These are phyloP conservation scores for Tylopilus sp. DNA, from an alignment of 768 basidiomycete species.

Conservation along the genomic window DNA sequence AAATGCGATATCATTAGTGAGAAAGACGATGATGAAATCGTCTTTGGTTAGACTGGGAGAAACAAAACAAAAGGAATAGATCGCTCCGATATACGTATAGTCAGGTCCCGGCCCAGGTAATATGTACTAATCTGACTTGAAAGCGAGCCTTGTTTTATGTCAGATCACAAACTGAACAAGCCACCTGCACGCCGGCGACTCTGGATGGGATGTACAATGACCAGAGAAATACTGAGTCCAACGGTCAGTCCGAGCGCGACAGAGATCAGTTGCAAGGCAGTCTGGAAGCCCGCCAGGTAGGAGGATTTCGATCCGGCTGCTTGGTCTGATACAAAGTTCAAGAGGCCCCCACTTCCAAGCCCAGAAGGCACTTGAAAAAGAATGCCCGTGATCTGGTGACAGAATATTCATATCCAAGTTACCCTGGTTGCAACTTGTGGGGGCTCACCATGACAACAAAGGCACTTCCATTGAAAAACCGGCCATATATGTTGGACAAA, in stretches of 20 bases:
- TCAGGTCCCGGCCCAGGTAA: too few relatives aligned
- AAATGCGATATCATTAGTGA: too few relatives aligned
- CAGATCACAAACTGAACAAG: constrained; percentile 53
- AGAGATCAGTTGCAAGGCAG: constrained; percentile 71
- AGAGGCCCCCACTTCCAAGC: constrained; percentile 73
- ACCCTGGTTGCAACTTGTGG: not conserved
- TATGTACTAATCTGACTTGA: too few relatives aligned
- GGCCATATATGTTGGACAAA: constrained; percentile 73
- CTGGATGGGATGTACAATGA: constrained; percentile 61
- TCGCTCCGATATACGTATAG: too few relatives aligned
- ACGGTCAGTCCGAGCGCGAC: constrained; percentile 80
- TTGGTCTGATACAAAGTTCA: constrained; percentile 61
- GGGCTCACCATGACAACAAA: constrained; percentile 73
- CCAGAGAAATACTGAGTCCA: constrained; percentile 68
- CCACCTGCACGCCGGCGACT: constrained; percentile 55
- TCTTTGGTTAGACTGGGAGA: too few relatives aligned
- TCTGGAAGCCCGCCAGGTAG: constrained; percentile 69
- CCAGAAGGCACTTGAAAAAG: constrained; percentile 85
- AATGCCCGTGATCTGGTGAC: constrained; percentile 63
- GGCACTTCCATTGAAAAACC: constrained; percentile 67
- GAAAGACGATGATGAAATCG: too few relatives aligned
- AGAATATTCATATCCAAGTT: not conserved
- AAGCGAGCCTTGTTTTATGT: not conserved
- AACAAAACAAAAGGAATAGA: too few relatives aligned
- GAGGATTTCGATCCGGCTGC: constrained; percentile 49